phyloP scores from a whole-genome alignment of 306 rosid genomes.

The Styphnolobium japonicum region DNA sequence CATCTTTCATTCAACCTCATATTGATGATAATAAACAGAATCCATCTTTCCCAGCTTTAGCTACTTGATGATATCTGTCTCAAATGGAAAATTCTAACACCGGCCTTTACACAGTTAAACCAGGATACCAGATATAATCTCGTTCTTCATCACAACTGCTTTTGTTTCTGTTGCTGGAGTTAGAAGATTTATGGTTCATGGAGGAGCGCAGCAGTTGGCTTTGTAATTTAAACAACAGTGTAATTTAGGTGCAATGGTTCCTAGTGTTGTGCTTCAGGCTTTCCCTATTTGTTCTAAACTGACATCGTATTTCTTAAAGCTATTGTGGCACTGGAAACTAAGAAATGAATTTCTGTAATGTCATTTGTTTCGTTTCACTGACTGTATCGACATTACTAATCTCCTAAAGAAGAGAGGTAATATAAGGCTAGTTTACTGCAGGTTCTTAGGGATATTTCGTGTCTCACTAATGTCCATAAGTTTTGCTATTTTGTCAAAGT shows the following conservation, averaged over 20 bases:
- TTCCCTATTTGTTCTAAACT: neutral
- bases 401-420: neutral
- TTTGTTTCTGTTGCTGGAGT: neutral
- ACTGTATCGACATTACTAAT: neutral
- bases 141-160: neutral
- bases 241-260: neutral
- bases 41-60: neutral
- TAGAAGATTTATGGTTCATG: neutral
- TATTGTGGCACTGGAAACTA: neutral
- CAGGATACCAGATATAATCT: neutral
- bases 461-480: neutral
- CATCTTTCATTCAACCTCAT: neutral
- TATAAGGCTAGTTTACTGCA: neutral
- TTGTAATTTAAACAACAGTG: neutral
- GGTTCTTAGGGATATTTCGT: neutral
- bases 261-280: neutral
- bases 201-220: neutral
- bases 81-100: neutral
- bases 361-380: neutral
- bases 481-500: neutral
- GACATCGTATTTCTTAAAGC: neutral
- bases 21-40: neutral
- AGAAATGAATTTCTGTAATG: neutral
- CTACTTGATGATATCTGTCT: neutral
- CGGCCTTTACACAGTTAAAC: neutral